Evolutionary conservation across 768 basidiomycete genomes (phyloP).

Genomic region (Tulasnella calospora): DNA sequence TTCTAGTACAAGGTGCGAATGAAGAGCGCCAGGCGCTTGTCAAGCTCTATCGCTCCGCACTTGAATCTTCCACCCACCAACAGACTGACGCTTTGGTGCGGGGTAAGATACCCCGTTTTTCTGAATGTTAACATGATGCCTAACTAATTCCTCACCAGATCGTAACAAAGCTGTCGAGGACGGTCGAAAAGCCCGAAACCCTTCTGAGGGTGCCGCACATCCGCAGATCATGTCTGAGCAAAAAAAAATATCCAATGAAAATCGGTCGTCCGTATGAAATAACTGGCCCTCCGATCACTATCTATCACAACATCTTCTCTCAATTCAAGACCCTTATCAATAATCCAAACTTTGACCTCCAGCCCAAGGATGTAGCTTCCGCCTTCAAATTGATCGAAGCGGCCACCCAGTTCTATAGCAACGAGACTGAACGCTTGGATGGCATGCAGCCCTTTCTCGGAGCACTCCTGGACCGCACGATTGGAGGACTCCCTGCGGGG

Average conservation of each 20-base stretch:
- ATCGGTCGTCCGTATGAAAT: constrained; percentile 10
- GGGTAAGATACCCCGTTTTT: too few relatives aligned
- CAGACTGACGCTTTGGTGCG: too few relatives aligned
- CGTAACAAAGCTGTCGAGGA: background rate
- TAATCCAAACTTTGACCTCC: background rate
- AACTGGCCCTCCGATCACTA: constrained; percentile 1
- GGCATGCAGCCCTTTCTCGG: background rate
- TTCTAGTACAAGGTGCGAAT: too few relatives aligned
- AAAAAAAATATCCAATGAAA: background rate
- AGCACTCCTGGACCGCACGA: background rate
- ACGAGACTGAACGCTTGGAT: background rate
- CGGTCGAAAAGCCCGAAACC: background rate
- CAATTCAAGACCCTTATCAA: background rate
- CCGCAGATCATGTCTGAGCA: background rate
- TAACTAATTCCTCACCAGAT: background rate
- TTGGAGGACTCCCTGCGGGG: background rate
- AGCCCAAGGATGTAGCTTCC: background rate
- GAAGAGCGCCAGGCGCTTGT: too few relatives aligned
- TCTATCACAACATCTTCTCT: constrained; percentile 16
- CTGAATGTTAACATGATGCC: background rate
- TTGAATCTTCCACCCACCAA: too few relatives aligned
- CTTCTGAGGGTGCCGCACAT: background rate
- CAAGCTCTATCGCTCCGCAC: too few relatives aligned
- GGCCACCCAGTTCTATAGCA: background rate
- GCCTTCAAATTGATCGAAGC: background rate